Base-by-base conservation (phyloP, 1,284 basidiomycete genomes). In the Pyrrhoderma noxium region DNA sequence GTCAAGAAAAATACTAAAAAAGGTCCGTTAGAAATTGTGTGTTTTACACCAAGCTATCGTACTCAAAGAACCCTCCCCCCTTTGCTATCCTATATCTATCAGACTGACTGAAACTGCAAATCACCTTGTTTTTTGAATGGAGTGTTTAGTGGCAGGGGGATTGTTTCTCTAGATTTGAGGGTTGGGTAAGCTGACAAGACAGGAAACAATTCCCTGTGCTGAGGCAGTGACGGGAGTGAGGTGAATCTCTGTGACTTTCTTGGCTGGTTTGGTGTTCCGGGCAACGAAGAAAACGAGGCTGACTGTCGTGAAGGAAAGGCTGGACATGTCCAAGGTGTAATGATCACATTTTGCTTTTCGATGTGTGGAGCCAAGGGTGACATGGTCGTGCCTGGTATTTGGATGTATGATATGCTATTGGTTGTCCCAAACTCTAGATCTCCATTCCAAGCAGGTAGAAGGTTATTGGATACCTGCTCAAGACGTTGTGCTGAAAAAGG, bases 221-320 rank as follows among this genome's bases (percentile, higher is more conserved):
- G 47, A 21, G 9, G 45, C 9, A 44, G n/a, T 25, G 52, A 53
- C 22, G 52, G 42, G 19, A 53, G 35, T n/a, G 53, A 54, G 8
- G 43, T 23, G 21, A 47, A 54, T 18, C 53, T 47, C 11, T 50
- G 44, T 8, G 47, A 36, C 27, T 50, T 22, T 22, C 53, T 41
- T n/a, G 48, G 49, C 22, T 50, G 53, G 13, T 41, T 54, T 18
- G 53, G 49, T 8, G 53, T 54, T 5, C 36, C n/a, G 18, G 53
- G 48, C 19, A 54, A 44, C 21, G 38, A 40, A 4, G 36, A 49
- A 22, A 39, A 48, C 18, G 47, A 48, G 16, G 38, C 11, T 22
- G 47, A 22, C 8, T 16, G 11, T 14, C 21, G 23, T 31, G 23
- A 39, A 7, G 11, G 8, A 2, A 37, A 27, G 25, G 31, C 39